phyloP scores from a whole-genome alignment of 2,329 filamentous ascomycete species.

The Pestalotiopsis sp. region DNA sequence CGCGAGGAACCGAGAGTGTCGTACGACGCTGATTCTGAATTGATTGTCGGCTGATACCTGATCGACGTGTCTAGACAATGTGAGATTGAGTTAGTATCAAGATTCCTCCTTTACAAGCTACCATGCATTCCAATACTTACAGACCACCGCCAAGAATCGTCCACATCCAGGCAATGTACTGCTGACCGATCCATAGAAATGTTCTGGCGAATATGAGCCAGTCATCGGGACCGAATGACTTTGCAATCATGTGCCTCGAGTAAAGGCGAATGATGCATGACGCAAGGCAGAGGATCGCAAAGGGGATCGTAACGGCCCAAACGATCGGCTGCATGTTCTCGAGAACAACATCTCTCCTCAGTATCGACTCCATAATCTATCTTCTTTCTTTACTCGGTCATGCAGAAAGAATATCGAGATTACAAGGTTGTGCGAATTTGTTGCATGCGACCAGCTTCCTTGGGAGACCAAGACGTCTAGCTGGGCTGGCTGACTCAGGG shows the following conservation, averaged over 20 bases:
- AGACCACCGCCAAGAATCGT: slow-evolving; percentile 8
- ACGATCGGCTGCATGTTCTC: not conserved
- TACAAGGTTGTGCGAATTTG: not conserved
- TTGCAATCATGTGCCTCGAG: not conserved
- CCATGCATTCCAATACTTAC: not conserved
- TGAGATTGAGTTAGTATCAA: not conserved
- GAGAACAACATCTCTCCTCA: not conserved
- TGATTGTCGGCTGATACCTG: not conserved
- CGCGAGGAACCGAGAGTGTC: fast-evolving
- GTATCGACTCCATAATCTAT: not conserved
- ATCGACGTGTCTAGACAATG: not conserved
- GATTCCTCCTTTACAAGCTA: fast-evolving
- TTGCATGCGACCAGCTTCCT: not conserved
- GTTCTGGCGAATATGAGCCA: not conserved
- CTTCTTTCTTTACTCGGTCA: not conserved
- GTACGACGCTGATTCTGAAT: not conserved
- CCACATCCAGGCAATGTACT: slow-evolving; percentile 9
- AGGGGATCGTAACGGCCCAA: not conserved
- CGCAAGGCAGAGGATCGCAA: not conserved
- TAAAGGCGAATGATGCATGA: not conserved
- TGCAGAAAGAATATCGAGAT: not conserved
- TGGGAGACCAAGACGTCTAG: not conserved
- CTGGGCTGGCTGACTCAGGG: not conserved
- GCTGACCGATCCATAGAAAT: not conserved
- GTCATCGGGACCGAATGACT: not conserved